Evolutionary conservation across 495 filamentous ascomycete genomes (phyloP).

Genomic region (Talaromyces trachyspermus): DNA sequence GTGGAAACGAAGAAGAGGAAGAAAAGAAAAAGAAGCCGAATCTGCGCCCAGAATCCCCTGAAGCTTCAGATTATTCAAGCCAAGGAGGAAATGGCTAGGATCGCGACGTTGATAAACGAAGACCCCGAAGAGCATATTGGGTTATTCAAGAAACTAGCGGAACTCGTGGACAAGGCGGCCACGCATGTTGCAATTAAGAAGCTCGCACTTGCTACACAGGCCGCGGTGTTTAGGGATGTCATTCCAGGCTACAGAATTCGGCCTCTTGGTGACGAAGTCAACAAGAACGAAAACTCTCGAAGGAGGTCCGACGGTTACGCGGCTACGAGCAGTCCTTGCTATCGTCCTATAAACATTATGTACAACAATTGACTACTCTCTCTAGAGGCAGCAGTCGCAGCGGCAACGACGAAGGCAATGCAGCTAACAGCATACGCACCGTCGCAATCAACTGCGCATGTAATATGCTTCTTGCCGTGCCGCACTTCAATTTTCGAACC

Average conservation of each 20-base stretch:
- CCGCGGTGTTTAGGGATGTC: conserved; percentile 89
- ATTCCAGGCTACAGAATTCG: conserved; percentile 95
- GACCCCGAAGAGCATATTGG: conserved; percentile 85
- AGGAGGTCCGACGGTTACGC: conserved; percentile 77
- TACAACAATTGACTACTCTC: conserved; percentile 59
- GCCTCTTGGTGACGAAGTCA: conserved; percentile 56
- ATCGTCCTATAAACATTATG: conserved; percentile 71
- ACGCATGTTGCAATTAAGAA: conserved; percentile 68
- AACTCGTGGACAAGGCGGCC: conserved; percentile 57
- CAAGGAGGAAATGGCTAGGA: conserved; percentile 84
- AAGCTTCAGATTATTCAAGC: conserved; percentile 74
- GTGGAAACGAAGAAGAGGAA: conserved; percentile 17
- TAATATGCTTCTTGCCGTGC: conserved; percentile 65
- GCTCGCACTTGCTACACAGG: conserved; percentile 73
- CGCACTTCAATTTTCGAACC: conserved; percentile 92
- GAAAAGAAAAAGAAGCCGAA: conserved; percentile 50
- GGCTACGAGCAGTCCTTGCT: conserved; percentile 79
- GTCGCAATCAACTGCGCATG: conserved; percentile 83
- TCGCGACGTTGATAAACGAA: conserved; percentile 77
- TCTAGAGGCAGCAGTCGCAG: conserved; percentile 45
- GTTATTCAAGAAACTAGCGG: conserved; percentile 66
- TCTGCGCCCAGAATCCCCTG: conserved; percentile 56
- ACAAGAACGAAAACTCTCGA: conserved; percentile 64
- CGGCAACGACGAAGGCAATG: conserved; percentile 20
- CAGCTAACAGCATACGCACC: conserved; percentile 31